A percentile compares a stretch with the other conserved stretches of the same genome.
phyloP scores from a whole-genome alignment of 2,329 filamentous ascomycete genomes.

The Pestalotiopsis sp. region DNA sequence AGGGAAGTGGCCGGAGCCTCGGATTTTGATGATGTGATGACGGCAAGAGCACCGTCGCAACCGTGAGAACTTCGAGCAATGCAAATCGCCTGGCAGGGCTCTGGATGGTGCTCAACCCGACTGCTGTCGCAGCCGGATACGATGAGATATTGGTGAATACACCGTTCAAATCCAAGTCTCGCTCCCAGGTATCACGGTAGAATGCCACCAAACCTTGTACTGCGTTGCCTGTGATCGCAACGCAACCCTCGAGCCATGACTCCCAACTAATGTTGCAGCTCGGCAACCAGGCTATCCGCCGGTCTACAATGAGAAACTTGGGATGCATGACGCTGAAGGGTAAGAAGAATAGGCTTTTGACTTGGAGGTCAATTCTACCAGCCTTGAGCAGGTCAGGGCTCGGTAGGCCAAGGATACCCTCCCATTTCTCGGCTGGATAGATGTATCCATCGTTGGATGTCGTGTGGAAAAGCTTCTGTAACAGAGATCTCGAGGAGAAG shows the following conservation, averaged over 20 bases:
- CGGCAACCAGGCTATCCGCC: conserved; percentile 67
- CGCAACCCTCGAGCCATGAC: conserved; percentile 80
- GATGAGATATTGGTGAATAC: not conserved
- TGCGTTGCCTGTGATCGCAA: conserved; percentile 66
- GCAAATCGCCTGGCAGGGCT: conserved; percentile 24
- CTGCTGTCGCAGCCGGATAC: not conserved
- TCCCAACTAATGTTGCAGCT: conserved; percentile 89
- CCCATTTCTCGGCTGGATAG: conserved; percentile 65
- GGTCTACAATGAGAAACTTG: conserved; percentile 78
- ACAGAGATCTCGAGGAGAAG: conserved; percentile 72
- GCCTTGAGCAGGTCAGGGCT: conserved; percentile 50
- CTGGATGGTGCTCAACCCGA: conserved; percentile 22
- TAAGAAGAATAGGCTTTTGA: conserved; percentile 79
- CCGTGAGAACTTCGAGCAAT: conserved; percentile 22
- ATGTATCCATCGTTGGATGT: conserved; percentile 62
- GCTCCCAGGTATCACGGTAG: conserved; percentile 70
- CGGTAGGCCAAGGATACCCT: conserved; percentile 65
- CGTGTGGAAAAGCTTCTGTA: conserved; percentile 77
- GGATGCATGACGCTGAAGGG: conserved; percentile 89
- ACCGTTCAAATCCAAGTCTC: conserved; percentile 21
- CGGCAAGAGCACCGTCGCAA: conserved; percentile 68
- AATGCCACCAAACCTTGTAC: conserved; percentile 67
- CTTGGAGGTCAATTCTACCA: conserved; percentile 65
- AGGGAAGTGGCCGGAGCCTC: conserved; percentile 61
- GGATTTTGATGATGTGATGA: conserved; percentile 74